Percentiles rank a stretch among this genome's conserved stretches.
Conservation (phyloP, 768 basidiomycete species). For the Dioszegia hungarica region DNA sequence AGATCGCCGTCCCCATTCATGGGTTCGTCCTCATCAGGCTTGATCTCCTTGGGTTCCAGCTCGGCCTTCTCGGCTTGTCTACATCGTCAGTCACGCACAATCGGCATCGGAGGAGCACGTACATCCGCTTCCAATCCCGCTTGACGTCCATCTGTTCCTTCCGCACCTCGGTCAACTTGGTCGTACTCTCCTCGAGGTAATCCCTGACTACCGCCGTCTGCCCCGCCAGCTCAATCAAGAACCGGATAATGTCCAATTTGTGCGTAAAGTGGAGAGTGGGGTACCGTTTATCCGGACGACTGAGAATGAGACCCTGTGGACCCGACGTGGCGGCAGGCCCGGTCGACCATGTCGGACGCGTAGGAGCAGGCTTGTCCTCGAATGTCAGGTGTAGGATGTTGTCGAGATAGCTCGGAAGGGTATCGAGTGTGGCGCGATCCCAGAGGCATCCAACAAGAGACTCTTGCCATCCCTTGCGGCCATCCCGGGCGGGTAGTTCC, state of each 20-base stretch:
- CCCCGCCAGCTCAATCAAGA: conserved; percentile 82
- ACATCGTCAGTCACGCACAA: background rate
- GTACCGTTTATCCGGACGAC: conserved; percentile 62
- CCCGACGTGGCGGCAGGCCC: conserved; percentile 24
- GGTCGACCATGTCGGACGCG: conserved; percentile 46
- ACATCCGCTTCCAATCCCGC: conserved; percentile 81
- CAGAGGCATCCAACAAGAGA: conserved; percentile 44
- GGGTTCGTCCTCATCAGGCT: background rate
- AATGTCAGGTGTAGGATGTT: conserved; percentile 40
- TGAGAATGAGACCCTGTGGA: conserved; percentile 28
- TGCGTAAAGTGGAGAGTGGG: conserved; percentile 66
- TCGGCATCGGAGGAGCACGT: conserved; percentile 50
- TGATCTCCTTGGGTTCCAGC: conserved; percentile 36
- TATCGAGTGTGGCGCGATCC: conserved; percentile 55
- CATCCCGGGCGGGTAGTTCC: conserved; percentile 29
- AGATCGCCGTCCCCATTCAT: conserved; percentile 31
- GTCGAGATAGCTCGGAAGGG: conserved; percentile 55
- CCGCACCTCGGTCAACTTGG: conserved; percentile 80
- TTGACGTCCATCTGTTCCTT: conserved; percentile 97
- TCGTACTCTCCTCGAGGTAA: conserved; percentile 86
- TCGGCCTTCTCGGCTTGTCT: conserved; percentile 46
- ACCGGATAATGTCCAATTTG: conserved; percentile 77
- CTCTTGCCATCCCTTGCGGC: conserved; percentile 43
- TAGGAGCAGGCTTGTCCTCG: conserved; percentile 44
- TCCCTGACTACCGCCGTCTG: conserved; percentile 82